A percentile compares a stretch with the other conserved stretches of the same genome.
These are phyloP conservation scores for Dactylellina cionopaga DNA, from an alignment of 2,329 filamentous ascomycete genomes.

Conservation along the genomic window DNA sequence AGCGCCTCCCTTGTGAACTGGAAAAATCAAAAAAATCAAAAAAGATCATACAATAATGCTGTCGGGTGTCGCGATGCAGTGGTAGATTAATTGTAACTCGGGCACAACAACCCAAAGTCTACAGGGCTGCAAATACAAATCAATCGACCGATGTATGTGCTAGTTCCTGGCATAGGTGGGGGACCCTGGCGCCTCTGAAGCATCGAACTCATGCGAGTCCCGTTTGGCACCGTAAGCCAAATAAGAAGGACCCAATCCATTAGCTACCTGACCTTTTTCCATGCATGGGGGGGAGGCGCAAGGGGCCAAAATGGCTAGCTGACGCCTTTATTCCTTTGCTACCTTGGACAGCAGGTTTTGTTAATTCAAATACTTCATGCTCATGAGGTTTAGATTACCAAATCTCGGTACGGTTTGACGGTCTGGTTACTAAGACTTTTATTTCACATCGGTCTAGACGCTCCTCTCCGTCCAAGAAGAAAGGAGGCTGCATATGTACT, in stretches of 20 bases:
- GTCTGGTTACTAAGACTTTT: not conserved
- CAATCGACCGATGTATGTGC: not conserved
- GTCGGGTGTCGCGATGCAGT: constrained; percentile 2
- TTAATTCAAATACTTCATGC: constrained; percentile 43
- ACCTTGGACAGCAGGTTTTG: not conserved
- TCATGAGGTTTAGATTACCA: constrained; percentile 24
- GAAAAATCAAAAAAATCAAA: not conserved
- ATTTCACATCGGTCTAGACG: not conserved
- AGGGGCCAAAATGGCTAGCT: constrained; percentile 11
- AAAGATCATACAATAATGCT: too few species aligned
- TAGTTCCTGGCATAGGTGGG: not conserved
- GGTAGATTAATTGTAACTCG: not conserved
- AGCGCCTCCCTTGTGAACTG: not conserved
- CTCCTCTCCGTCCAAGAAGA: not conserved
- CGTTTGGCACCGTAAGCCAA: constrained; percentile 4
- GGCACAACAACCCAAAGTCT: not conserved
- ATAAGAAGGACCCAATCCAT: constrained; percentile 11
- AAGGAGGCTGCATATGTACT: not conserved
- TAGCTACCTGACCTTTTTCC: not conserved
- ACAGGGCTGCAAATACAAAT: constrained; percentile 44
- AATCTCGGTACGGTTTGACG: not conserved
- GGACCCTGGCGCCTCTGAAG: constrained; percentile 7
- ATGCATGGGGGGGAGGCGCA: constrained; percentile 25
- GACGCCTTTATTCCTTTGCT: constrained; percentile 24
- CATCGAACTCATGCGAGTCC: constrained; percentile 1